Evolutionary conservation across 495 filamentous ascomycete species (phyloP), one percentile per base, ranked within the genome.

Genomic region (Letharia columbiana): DNA sequence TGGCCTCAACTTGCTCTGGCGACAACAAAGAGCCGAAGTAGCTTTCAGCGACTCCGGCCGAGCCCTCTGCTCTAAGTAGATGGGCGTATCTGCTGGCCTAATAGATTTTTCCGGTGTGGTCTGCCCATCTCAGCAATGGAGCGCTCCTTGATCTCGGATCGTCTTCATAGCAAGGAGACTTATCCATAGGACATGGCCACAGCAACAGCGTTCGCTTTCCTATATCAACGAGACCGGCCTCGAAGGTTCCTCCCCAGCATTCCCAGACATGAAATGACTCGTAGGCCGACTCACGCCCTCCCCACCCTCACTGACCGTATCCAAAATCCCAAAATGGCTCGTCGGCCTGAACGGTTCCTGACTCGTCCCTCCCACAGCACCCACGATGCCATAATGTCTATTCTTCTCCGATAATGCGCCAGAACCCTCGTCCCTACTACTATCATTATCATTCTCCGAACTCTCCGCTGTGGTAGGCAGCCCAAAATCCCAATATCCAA

Each of bases 401-500:
- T 57, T 57, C 54, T 37, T 57, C 54, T 37, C 54, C 8, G 33
- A 57, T 3, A 37, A 5, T 15, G 33, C 54, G n/a, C 54, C 31
- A 37, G 15, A 20, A 1, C 15, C 54, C 31, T 57, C 33, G 18
- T 57, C 54, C 10, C 33, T 37, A 37, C 33, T 23, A 10, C 54
- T 37, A 6, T 37, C 54, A 39, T 20, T 13, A 37, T 12, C 33
- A n/a, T 5, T 20, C 17, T 57, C 33, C 15, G 8, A 37, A 18
- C 33, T 37, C 33, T 57, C 54, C 7, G 54, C 54, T 37, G 54
- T 17, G 5, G 54, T 20, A 37, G 54, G 54, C 9, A 65, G 39
- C n/a, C 63, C 63, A 45, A 65, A 65, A 59, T 65, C 63, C 63
- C 63, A 65, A 20, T 60, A 60, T 50, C 63, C 20, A 33, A 58